A percentile compares a stretch with the other conserved stretches of the same genome.
These are phyloP conservation scores for Vigna reflexopilosa DNA, from an alignment of 306 rosid genomes.

Conservation along the genomic window DNA sequence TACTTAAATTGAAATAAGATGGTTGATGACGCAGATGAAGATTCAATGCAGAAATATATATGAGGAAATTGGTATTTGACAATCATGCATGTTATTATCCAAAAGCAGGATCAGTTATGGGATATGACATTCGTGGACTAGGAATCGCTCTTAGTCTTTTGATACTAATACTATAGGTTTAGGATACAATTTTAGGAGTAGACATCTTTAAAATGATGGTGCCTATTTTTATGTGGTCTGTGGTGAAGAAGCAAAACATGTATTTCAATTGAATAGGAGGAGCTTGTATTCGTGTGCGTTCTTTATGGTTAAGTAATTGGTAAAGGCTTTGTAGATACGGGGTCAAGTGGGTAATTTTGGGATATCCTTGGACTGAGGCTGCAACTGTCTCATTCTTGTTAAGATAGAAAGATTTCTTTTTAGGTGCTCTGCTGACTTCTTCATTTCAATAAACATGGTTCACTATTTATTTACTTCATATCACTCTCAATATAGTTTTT, in stretches of 20 bases:
- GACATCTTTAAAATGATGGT: slow-evolving; percentile 12
- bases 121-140: slow-evolving; percentile 11
- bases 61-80: slow-evolving; percentile 11
- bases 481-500: slow-evolving; percentile 1
- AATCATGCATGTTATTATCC: not conserved
- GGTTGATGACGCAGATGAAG: not conserved
- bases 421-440: slow-evolving; percentile 21
- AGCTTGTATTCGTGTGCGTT: slow-evolving; percentile 2
- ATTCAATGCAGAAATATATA: slow-evolving; percentile 2
- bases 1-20: slow-evolving; percentile 14
- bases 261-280: not conserved
- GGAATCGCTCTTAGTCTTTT: slow-evolving; percentile 19
- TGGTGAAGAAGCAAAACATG: not conserved
- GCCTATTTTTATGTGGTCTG: slow-evolving; percentile 21
- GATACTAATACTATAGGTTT: not conserved
- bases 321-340: slow-evolving; percentile 3
- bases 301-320: not conserved
- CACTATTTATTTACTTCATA: not conserved
- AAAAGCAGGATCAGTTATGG: slow-evolving; percentile 10
- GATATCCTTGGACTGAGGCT: slow-evolving; percentile 19
- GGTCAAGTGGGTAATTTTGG: slow-evolving; percentile 21
- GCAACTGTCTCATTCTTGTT: not conserved
- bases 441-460: slow-evolving; percentile 8
- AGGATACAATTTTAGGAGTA: slow-evolving; percentile 14
- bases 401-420: slow-evolving; percentile 4